phyloP scores from a whole-genome alignment of 2,329 filamentous ascomycete species.

The Cladosporium sp. region DNA sequence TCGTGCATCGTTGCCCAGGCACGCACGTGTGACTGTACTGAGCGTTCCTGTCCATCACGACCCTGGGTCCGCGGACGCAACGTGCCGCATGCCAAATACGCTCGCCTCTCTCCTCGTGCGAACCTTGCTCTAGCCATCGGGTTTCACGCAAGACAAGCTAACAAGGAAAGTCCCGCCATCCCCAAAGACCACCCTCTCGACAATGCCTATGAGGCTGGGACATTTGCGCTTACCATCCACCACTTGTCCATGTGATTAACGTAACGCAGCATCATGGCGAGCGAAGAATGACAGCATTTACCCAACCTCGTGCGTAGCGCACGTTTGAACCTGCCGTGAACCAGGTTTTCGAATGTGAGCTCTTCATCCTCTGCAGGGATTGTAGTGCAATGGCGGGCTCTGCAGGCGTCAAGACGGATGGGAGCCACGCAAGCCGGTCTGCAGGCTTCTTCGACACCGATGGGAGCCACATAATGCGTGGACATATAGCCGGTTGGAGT shows the following conservation, averaged over 20 bases:
- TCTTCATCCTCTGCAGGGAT: background rate
- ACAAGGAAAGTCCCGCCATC: conserved; percentile 1
- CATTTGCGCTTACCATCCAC: background rate
- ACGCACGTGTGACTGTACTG: conserved; percentile 2
- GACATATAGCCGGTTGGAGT: too few species aligned
- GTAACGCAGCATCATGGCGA: background rate
- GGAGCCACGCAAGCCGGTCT: background rate
- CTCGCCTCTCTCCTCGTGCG: background rate
- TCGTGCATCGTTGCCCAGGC: conserved; percentile 4
- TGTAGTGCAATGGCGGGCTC: background rate
- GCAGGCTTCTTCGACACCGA: too few species aligned
- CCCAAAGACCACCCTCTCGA: background rate
- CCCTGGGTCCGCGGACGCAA: background rate
- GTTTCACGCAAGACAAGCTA: background rate
- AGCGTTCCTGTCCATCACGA: background rate
- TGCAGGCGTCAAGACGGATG: background rate
- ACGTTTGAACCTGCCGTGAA: background rate
- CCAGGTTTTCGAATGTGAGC: background rate
- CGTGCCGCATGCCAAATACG: background rate
- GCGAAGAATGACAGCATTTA: conserved; percentile 4
- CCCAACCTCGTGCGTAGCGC: background rate
- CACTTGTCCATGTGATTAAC: background rate
- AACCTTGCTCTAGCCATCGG: conserved; percentile 7
- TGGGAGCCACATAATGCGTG: too few species aligned
- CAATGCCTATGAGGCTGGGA: conserved; percentile 6